Conservation (phyloP, 371 early-diverging fungal species). For the Mucor plumbeus region DNA sequence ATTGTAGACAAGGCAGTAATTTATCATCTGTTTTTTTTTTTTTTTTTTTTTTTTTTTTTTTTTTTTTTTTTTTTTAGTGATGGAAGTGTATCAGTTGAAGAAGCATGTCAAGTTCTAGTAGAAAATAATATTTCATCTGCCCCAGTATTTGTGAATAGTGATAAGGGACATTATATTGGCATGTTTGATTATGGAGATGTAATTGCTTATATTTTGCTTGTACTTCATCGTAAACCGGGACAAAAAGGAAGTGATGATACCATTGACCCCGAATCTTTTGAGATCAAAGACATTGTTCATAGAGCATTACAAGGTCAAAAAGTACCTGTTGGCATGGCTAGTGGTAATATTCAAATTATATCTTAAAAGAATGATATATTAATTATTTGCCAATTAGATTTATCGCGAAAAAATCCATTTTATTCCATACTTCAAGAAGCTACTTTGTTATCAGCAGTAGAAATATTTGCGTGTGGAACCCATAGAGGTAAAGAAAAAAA, state of each 20-base stretch:
- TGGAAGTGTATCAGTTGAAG: constrained; percentile 46
- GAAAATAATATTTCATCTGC: constrained; percentile 67
- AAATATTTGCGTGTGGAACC: constrained; percentile 75
- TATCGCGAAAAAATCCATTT: constrained; percentile 85
- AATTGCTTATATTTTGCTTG: constrained; percentile 49
- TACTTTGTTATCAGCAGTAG: constrained; percentile 71
- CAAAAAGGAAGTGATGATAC: constrained; percentile 28
- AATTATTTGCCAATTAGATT: constrained; percentile 42
- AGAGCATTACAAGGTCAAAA: constrained; percentile 58
- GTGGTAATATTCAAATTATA: constrained; percentile 36
- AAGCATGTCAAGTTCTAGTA: constrained; percentile 50
- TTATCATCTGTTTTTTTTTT: no score
- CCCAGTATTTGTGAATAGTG: constrained; percentile 68
- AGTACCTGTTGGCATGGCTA: constrained; percentile 69
- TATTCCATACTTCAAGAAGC: constrained; percentile 80
- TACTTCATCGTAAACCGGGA: constrained; percentile 32
- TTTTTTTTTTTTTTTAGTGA: constrained; percentile 26
- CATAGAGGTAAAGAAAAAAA: constrained; percentile 81
- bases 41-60: no score
- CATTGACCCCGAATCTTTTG: constrained; percentile 36
- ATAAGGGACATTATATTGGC: constrained; percentile 62
- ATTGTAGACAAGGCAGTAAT: background rate
- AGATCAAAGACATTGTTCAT: constrained; percentile 64
- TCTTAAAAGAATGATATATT: no score
- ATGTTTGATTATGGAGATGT: constrained; percentile 90